Evolutionary conservation across 1,284 basidiomycete genomes (phyloP), one percentile per base, ranked within the genome.

Genomic region (Apiotrichum sp.): DNA sequence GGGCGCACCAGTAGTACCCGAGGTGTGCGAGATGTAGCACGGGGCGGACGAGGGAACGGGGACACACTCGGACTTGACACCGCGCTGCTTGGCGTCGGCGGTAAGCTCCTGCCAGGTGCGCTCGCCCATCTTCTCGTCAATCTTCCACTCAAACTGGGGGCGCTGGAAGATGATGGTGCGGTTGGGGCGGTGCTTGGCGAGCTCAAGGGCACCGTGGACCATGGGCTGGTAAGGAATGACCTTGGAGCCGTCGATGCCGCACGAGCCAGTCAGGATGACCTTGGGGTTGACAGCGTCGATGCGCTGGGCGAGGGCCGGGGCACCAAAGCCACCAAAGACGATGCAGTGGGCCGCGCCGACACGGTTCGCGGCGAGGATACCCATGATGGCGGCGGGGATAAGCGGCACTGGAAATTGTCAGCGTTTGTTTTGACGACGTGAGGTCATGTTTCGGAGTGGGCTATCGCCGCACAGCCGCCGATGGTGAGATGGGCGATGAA

Each of bases 291-390:
- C 93, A 76, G 97, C 93, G 56, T 84, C 81, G 41, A 91, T 83
- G 52, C 93, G 87, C 77, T 96, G 93, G 45, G 93, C 85, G 52
- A 97, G 86, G 1, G 90, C 89, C 74, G 96, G 92, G 14, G 92
- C 85, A 5, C 87, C 90, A 80, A 97, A 97, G n/a, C 93, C 93
- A 47, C 93, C 93, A 66, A 97, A 97, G 59, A 97, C 86, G 69
- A 96, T 92, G n/a, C 90, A 93, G 79, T 97, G 93, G 52, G 96
- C 80, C 16, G 93, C 93, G 42, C 93, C 93, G 66, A 97, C 88
- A 65, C 93, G 88, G 11, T 93, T 92, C 72, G 90, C 93, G 11
- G 93, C 93, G 52, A 97, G 86, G 82, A 97, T 90, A 31, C 54
- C 57, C 4, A 52, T 49, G n/a, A 57, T 42, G 7, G 59, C 59